Percentiles rank a stretch among this genome's conserved stretches.
phyloP scores from a whole-genome alignment of 2,329 filamentous ascomycete species.

The Sporothrix mexicana region DNA sequence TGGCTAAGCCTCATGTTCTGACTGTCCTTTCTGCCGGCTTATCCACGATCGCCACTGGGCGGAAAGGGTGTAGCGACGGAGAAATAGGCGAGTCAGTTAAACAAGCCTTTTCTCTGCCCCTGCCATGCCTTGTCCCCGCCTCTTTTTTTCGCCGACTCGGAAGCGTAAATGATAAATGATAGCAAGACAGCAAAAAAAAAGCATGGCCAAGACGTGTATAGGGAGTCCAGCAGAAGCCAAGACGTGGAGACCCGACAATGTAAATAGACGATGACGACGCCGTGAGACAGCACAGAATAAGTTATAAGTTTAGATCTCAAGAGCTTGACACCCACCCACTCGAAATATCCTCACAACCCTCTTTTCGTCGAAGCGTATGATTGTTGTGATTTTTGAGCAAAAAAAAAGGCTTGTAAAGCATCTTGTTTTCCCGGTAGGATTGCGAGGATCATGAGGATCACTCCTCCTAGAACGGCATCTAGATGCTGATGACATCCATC shows the following conservation, averaged over 20 bases:
- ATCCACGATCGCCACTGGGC: not conserved
- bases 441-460: not conserved
- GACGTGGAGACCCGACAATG: not conserved
- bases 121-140: not conserved
- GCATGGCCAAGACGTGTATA: not conserved
- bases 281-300: not conserved
- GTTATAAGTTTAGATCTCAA: not conserved
- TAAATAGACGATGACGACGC: not conserved
- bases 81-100: slow-evolving; percentile 19
- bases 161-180: not conserved
- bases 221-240: not conserved
- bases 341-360: too few relatives aligned
- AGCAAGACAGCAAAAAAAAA: not conserved
- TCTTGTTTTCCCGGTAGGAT: slow-evolving; percentile 22
- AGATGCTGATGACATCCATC: not conserved
- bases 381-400: too few relatives aligned
- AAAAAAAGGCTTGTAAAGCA: not conserved
- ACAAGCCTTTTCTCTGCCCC: slow-evolving; percentile 11
- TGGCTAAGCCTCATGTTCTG: not conserved
- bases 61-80: not conserved
- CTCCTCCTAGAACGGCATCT: not conserved
- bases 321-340: too few relatives aligned
- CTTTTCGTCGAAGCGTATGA: not conserved
- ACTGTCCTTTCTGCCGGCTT: not conserved
- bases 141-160: slow-evolving; percentile 17